Conservation (phyloP, 768 basidiomycete genomes). For the Goffeauzyma gilvescens region DNA sequence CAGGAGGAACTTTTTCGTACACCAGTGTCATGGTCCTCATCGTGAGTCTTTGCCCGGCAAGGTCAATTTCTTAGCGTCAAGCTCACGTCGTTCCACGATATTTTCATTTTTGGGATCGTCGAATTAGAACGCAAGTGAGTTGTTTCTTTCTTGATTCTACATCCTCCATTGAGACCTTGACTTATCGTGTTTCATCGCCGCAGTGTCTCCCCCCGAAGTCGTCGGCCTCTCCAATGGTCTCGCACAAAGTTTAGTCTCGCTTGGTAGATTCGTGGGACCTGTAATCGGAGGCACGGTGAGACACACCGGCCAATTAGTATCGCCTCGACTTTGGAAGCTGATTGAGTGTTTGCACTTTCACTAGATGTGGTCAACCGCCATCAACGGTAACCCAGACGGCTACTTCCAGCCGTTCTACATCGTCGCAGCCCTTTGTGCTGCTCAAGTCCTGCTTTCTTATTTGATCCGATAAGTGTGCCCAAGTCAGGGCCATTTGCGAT, state of each 20-base stretch:
- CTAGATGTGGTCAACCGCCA: slow-evolving; percentile 26
- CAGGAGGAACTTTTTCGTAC: slow-evolving; percentile 72
- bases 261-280: slow-evolving; percentile 77
- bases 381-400: slow-evolving; percentile 26
- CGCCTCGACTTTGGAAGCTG: not conserved
- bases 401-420: slow-evolving; percentile 25
- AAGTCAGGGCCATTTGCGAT: too few species aligned
- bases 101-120: too few species aligned
- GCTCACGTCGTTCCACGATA: too few species aligned
- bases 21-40: slow-evolving; percentile 75
- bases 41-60: slow-evolving; percentile 11
- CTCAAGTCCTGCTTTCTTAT: slow-evolving; percentile 6
- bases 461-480: not conserved
- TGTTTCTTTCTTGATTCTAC: not conserved
- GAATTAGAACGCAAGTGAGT: slow-evolving; percentile 10
- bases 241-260: slow-evolving; percentile 84
- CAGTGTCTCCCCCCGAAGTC: slow-evolving; percentile 70
- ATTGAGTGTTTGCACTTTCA: too few species aligned
- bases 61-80: not conserved
- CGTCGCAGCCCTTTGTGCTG: not conserved
- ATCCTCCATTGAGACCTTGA: slow-evolving; percentile 1
- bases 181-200: slow-evolving; percentile 5
- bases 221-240: slow-evolving; percentile 87
- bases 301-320: not conserved
- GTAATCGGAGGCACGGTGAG: slow-evolving; percentile 21